phyloP scores from a whole-genome alignment of 73 alveolate genomes.

The Urostyla sp. region DNA sequence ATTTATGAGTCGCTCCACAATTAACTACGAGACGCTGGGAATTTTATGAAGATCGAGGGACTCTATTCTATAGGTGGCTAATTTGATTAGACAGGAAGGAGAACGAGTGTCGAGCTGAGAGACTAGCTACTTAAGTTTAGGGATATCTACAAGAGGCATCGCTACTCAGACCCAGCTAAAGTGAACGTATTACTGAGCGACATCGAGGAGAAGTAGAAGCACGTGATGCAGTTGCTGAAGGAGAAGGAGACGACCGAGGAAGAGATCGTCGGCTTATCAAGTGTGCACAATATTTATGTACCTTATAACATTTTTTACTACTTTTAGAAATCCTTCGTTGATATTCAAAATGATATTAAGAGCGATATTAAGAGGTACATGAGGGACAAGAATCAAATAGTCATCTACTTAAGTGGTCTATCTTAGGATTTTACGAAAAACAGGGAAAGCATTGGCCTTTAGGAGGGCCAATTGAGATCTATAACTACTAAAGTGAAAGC shows the following conservation, averaged over 20 bases:
- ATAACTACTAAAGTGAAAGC: conserved; percentile 19
- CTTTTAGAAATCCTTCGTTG: conserved; percentile 46
- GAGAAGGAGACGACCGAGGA: conserved; percentile 38
- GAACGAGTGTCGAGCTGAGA: background rate
- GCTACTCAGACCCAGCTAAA: conserved; percentile 23
- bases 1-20: background rate
- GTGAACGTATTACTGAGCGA: conserved; percentile 20
- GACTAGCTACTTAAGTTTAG: background rate
- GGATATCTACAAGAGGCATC: background rate
- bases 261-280: conserved; percentile 18
- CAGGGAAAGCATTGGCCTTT: conserved; percentile 25
- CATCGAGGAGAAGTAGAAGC: conserved; percentile 19
- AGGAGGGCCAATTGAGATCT: conserved; percentile 23
- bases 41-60: background rate
- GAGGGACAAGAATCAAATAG: conserved; percentile 48
- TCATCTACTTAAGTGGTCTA: background rate
- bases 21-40: conserved; percentile 5
- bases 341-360: conserved; percentile 46
- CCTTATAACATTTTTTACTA: background rate
- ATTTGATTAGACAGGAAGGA: background rate
- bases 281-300: conserved; percentile 42
- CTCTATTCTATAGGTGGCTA: conserved; percentile 18
- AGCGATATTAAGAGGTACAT: conserved; percentile 3
- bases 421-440: conserved; percentile 22
- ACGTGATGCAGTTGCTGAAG: background rate